Base-by-base conservation (phyloP, 805 yeast genomes). In the Zygosaccharomyces lentus region DNA sequence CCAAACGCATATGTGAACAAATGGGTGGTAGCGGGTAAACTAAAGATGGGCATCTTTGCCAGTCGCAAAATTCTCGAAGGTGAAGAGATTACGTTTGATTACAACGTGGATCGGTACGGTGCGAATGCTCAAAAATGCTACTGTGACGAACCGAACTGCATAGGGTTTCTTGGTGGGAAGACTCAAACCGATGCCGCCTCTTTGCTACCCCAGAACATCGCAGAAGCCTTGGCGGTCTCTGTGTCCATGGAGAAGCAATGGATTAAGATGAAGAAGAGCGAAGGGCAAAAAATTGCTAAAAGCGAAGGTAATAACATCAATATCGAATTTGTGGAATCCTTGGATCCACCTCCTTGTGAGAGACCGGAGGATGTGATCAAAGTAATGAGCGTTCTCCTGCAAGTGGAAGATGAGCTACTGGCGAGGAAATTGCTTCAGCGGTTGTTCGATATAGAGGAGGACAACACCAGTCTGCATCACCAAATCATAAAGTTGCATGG, bases 1-100 rank as follows among this genome's bases (percentile, higher is more conserved):
- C 99, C 99, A 9, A 93, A 93, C 65, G 91, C 96, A 17, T 87
- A 78, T 57, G 96, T 91, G 35, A 96, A 91, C 65, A 91, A 91
- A 70, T 91, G 99, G 99, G 93, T 90, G 13, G 98, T 91, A 10
- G 89, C 89, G 24, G 87, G 85, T 49, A 84, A 87, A 62, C 73
- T 88, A 47, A 76, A 88, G 53, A 93, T 93, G 98, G 99, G 98
- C 24, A 85, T 91, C 19, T 93, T 91, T 63, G 87, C 97, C 41
- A 85, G 85, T 55, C 72, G 96, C 52, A 66, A 73, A 23, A 87
- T 91, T 43, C 37, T 53, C 6, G 65, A 66, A 48, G 96, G 96
- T 45, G 98, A 93, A 65, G 99, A 91, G 63, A 80, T 91, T 54
- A 87, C 97, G 0, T 72, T 72, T 51, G 73, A 72, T 55, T 91